phyloP scores from a whole-genome alignment of 768 basidiomycete genomes.

The Phylloporus sp. region DNA sequence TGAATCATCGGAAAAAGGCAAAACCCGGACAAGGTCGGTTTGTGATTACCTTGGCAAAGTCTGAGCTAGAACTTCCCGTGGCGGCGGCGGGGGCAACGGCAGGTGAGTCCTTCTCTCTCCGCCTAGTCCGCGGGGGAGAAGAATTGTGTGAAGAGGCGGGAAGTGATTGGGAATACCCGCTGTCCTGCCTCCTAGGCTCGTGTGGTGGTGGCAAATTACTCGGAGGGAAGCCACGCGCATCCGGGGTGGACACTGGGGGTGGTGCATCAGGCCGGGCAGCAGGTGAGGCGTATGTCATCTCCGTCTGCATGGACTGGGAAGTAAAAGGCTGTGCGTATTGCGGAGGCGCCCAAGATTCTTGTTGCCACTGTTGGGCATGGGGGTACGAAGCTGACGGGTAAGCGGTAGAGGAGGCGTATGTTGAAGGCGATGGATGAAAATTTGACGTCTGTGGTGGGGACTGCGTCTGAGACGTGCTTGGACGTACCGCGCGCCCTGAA shows the following conservation, averaged over 20 bases:
- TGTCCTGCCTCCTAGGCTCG: conserved; percentile 33
- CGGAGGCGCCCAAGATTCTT: conserved; percentile 39
- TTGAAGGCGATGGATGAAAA: conserved; percentile 27
- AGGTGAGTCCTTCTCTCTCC: conserved; percentile 35
- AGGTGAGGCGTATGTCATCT: conserved; percentile 33
- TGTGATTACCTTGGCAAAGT: conserved; percentile 40
- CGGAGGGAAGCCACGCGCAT: conserved; percentile 30
- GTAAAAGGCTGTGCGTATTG: conserved; percentile 30
- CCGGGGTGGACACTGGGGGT: conserved; percentile 26
- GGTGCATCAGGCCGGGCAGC: conserved; percentile 32
- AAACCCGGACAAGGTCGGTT: background rate
- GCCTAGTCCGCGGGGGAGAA: conserved; percentile 34
- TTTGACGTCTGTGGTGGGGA: conserved; percentile 26
- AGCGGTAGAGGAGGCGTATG: conserved; percentile 27
- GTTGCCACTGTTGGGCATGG: conserved; percentile 38
- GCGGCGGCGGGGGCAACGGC: conserved; percentile 23
- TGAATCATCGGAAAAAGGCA: conserved; percentile 8
- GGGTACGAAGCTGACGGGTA: conserved; percentile 30
- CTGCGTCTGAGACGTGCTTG: conserved; percentile 32
- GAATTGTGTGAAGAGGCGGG: conserved; percentile 24
- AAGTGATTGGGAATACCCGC: conserved; percentile 27
- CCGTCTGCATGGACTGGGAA: conserved; percentile 32
- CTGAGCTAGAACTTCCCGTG: conserved; percentile 29
- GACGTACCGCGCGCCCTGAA: conserved; percentile 28
- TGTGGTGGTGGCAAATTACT: conserved; percentile 25